phyloP scores from a whole-genome alignment of 1,284 basidiomycete species.

The Phlebopus sp. region DNA sequence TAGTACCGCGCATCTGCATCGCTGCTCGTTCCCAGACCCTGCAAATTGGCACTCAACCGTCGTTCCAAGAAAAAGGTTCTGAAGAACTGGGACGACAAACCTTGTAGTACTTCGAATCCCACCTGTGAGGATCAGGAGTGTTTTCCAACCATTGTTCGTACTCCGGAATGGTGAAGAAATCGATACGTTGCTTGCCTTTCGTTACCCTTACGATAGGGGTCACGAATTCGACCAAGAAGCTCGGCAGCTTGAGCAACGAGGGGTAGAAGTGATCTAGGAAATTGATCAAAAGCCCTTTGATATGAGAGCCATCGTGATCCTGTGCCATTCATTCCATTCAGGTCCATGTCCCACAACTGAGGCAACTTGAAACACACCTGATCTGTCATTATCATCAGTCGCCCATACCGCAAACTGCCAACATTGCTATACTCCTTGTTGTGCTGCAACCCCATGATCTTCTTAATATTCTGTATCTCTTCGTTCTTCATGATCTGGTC shows the following conservation, averaged over 20 bases:
- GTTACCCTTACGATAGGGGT: constrained; percentile 96
- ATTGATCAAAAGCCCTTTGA: constrained; percentile 98
- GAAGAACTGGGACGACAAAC: constrained; percentile 38
- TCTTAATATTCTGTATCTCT: constrained; percentile 97
- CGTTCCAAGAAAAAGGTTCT: neutral
- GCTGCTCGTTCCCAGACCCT: constrained; percentile 96
- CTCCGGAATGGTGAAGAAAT: constrained; percentile 98
- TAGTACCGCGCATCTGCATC: constrained; percentile 91
- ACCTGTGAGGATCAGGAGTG: constrained; percentile 79
- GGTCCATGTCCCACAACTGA: constrained; percentile 7
- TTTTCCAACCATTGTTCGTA: constrained; percentile 91
- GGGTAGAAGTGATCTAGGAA: constrained; percentile 98
- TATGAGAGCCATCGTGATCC: constrained; percentile 99
- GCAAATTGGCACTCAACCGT: constrained; percentile 5
- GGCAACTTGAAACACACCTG: constrained; percentile 57
- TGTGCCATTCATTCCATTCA: constrained; percentile 32
- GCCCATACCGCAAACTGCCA: constrained; percentile 85
- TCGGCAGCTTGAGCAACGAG: constrained; percentile 87
- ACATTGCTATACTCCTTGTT: constrained; percentile 83
- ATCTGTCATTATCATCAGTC: constrained; percentile 99
- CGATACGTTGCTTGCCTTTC: constrained; percentile 78
- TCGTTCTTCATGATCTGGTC: constrained; percentile 98
- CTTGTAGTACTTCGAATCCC: constrained; percentile 97
- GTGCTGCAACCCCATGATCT: constrained; percentile 96
- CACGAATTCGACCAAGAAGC: constrained; percentile 97